These are phyloP conservation scores for Trichoderma asperellum DNA, from an alignment of 2,329 filamentous ascomycete genomes.

Conservation along the genomic window DNA sequence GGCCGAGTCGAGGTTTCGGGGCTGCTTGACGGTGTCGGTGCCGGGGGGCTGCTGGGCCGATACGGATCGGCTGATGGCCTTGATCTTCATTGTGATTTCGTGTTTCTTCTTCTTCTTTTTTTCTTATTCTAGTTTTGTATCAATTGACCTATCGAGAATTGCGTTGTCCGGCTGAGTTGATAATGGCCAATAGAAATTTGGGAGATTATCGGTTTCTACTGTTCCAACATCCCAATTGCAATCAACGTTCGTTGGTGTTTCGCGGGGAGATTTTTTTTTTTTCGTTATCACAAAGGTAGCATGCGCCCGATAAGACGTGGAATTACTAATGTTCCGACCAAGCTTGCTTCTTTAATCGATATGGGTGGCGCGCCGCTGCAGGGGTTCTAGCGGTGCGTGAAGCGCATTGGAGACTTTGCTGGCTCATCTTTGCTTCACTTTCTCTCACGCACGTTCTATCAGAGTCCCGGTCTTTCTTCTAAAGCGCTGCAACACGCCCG, in stretches of 20 bases:
- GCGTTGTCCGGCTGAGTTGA: not conserved
- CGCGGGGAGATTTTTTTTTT: slow-evolving; percentile 42
- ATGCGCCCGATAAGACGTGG: slow-evolving; percentile 38
- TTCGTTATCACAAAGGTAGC: slow-evolving; percentile 36
- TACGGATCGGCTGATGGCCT: slow-evolving; percentile 68
- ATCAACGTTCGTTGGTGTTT: not conserved
- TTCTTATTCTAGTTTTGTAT: not conserved
- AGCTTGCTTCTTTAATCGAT: slow-evolving; percentile 18
- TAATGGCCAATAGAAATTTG: not conserved
- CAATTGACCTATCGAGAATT: not conserved
- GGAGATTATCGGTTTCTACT: not conserved
- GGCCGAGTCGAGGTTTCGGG: slow-evolving; percentile 78
- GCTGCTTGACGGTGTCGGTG: slow-evolving; percentile 65
- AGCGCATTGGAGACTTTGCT: slow-evolving; percentile 12
- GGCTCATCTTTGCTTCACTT: slow-evolving; percentile 25
- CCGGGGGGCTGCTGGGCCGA: slow-evolving; percentile 69
- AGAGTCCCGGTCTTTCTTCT: not conserved
- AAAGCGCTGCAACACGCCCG: not conserved
- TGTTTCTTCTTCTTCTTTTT: not conserved
- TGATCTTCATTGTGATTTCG: slow-evolving; percentile 56
- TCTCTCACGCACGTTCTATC: not conserved
- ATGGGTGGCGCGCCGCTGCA: slow-evolving; percentile 18
- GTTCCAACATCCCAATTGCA: not conserved
- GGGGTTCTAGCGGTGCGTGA: slow-evolving; percentile 11
- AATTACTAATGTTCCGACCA: slow-evolving; percentile 40